Evolutionary conservation across 768 basidiomycete genomes (phyloP), one percentile per base, ranked within the genome.

Genomic region (Podaxis rugospora): DNA sequence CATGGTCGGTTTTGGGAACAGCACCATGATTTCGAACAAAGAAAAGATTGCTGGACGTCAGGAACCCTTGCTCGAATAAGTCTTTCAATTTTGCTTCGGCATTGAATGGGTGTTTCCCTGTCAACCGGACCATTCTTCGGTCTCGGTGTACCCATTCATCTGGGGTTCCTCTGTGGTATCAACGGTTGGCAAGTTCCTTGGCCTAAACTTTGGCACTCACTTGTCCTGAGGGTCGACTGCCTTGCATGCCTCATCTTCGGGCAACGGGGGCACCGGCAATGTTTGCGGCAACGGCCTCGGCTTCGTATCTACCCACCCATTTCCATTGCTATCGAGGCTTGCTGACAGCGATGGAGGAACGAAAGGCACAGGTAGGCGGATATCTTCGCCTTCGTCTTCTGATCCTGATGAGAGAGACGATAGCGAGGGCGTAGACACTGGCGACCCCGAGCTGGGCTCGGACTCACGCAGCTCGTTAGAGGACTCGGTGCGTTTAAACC

Each of bases 1-100:
- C 69, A 0, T 69, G 68, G n/a, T 74, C 70, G 13, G 86, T 71
- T 18, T 69, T 68, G 1, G 86, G 86, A 3, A 84, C 84, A 1
- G 82, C 77, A 10, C 86, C 86, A 62, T 87, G 86, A 63, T 83
- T 86, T 14, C 86, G 79, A n/a, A 86, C 86, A 65, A 75, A 87
- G 70, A 80, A 82, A 7, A 83, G 73, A 61, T 77, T 74, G 54
- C 75, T 75, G 0, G 85, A 80, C 0, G 85, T 86, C 57, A 86
- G 63, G 68, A 86, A 86, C 11, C 85, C 85, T 63, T 76, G 61
- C 2, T 71, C 61, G 63, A 80, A 82, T 3, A 86, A 71, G 23
- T 70, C 70, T n/a, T 71, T 69, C 14, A 86, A 70, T 18, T 67
- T 73, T 0, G 83, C 74, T 66, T 87, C 86, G 32, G 70, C 64